phyloP scores from a whole-genome alignment of 345 rosid species.

The Populus ilicifolia region DNA sequence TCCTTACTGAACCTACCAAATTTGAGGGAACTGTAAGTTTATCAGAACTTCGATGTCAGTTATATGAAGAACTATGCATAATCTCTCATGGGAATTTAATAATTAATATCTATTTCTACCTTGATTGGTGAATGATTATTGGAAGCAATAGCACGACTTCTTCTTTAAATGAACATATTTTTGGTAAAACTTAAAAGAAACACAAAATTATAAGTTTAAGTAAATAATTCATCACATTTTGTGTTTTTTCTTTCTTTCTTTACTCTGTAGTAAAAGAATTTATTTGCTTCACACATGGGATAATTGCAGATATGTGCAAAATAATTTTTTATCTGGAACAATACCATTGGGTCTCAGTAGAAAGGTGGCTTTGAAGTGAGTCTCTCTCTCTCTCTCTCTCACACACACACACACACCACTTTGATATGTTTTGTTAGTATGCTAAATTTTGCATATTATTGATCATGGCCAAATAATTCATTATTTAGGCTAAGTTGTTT shows the following conservation, averaged over 20 bases:
- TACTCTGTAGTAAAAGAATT: background rate
- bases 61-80: too few relatives aligned
- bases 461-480: background rate
- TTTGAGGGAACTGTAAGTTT: slow-evolving; percentile 94
- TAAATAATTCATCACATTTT: background rate
- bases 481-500: background rate
- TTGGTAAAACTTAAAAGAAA: background rate
- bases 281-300: slow-evolving; percentile 22
- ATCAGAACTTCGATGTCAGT: slow-evolving; percentile 24
- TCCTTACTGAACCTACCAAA: slow-evolving; percentile 59
- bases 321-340: slow-evolving; percentile 70
- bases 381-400: slow-evolving; percentile 6
- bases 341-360: slow-evolving; percentile 59
- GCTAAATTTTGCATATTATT: background rate
- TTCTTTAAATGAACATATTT: background rate
- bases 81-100: background rate
- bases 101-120: slow-evolving; percentile 1
- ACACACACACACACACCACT: background rate
- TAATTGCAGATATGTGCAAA: slow-evolving; percentile 76
- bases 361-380: slow-evolving; percentile 63
- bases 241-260: background rate
- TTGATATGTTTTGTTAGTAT: background rate
- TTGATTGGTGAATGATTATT: slow-evolving; percentile 6
- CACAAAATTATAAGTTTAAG: background rate
- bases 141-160: background rate